These are phyloP conservation scores for Magnusiomyces starmeri DNA, from an alignment of 1,139 yeast genomes.

Conservation along the genomic window DNA sequence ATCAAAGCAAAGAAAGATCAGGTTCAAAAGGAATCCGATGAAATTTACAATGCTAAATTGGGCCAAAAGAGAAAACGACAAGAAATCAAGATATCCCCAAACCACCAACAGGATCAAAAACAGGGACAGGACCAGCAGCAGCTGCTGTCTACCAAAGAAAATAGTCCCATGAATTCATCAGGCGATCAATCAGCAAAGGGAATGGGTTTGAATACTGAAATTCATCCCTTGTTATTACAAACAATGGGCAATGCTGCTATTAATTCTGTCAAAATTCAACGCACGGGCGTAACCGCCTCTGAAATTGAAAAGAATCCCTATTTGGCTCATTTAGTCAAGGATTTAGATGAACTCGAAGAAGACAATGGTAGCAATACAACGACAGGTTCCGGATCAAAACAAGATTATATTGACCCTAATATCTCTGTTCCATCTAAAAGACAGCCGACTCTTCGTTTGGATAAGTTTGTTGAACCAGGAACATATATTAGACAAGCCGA, in stretches of 20 bases:
- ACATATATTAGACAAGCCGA: conserved; percentile 5
- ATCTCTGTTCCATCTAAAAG: not conserved
- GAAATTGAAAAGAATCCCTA: not conserved
- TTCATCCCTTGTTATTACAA: conserved; percentile 52
- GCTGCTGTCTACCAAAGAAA: not conserved
- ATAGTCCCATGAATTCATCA: not conserved
- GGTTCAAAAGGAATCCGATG: conserved; percentile 8
- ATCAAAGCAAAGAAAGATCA: conserved; percentile 1
- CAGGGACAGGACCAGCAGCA: not conserved
- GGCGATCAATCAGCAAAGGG: conserved; percentile 18
- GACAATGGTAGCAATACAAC: not conserved
- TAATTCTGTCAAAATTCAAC: not conserved
- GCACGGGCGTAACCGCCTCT: not conserved
- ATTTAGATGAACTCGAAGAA: not conserved
- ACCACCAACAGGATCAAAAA: not conserved
- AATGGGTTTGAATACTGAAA: conserved; percentile 45
- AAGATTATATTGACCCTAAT: not conserved
- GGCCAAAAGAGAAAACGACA: not conserved
- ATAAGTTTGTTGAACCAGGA: conserved; percentile 5
- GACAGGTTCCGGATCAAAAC: not conserved
- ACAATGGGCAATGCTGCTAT: conserved; percentile 5
- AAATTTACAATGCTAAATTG: not conserved
- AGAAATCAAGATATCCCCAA: not conserved
- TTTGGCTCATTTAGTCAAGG: not conserved
- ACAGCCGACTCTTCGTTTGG: not conserved